Percentiles rank a stretch among this genome's conserved stretches.
Evolutionary conservation across 768 basidiomycete species (phyloP).

Genomic region (Lactarius psammicola): DNA sequence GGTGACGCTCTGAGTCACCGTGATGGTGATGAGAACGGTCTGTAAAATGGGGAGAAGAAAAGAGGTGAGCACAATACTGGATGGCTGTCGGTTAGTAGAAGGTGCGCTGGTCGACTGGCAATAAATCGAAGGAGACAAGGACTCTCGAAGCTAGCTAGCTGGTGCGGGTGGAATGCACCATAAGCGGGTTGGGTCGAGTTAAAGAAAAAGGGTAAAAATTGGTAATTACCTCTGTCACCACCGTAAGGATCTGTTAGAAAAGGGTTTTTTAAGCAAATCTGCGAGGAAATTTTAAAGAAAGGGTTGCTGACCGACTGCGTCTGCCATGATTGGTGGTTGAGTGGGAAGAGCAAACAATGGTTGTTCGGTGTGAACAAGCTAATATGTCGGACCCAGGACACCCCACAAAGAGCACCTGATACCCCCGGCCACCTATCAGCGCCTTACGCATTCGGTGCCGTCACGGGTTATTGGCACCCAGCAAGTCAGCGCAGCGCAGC

Average conservation of each 20-base stretch:
- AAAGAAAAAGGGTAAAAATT: slow-evolving; percentile 22
- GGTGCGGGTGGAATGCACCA: slow-evolving; percentile 31
- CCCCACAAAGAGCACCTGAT: neutral
- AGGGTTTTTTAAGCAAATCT: neutral
- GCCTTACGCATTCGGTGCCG: neutral
- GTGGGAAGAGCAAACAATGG: neutral
- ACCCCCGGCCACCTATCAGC: slow-evolving; percentile 13
- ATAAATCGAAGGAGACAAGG: slow-evolving; percentile 27
- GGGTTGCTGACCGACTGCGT: slow-evolving; percentile 16
- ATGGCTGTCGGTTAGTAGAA: slow-evolving; percentile 22
- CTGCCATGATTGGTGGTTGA: slow-evolving; percentile 20
- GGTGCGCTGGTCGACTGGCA: slow-evolving; percentile 20
- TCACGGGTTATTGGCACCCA: neutral
- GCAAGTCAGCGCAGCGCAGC: neutral
- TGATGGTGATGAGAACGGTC: slow-evolving; percentile 30
- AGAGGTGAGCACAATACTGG: slow-evolving; percentile 27
- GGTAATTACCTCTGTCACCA: slow-evolving; percentile 28
- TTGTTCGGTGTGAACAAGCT: slow-evolving; percentile 4
- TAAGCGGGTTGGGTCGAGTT: slow-evolving; percentile 29
- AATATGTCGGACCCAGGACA: slow-evolving; percentile 14
- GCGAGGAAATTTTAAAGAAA: neutral
- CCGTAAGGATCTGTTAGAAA: slow-evolving; percentile 3
- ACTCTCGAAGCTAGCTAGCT: slow-evolving; percentile 31
- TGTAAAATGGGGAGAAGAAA: slow-evolving; percentile 25
- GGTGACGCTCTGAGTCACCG: slow-evolving; percentile 32